Percentiles rank a stretch among this genome's conserved stretches.
Evolutionary conservation across 1,139 yeast genomes (phyloP).

Genomic region (Debaryomyces subglobosus): DNA sequence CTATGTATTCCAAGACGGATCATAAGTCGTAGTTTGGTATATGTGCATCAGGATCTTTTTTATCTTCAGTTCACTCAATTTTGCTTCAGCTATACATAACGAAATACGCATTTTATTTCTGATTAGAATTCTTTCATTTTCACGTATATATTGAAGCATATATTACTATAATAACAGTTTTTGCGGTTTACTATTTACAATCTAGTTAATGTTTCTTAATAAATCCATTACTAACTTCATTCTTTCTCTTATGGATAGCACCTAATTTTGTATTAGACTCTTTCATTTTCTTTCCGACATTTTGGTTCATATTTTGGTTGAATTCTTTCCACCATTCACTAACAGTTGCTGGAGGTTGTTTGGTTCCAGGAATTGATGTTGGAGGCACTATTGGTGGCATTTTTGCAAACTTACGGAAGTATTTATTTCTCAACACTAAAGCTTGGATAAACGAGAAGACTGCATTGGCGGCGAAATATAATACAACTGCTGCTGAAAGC

Average conservation of each 20-base stretch:
- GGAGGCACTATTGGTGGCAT: conserved; percentile 68
- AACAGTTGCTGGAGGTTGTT: conserved; percentile 34
- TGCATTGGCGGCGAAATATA: conserved; percentile 85
- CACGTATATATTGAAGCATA: not conserved
- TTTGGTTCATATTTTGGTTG: conserved; percentile 35
- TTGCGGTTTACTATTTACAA: conserved; percentile 10
- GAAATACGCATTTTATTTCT: conserved; percentile 5
- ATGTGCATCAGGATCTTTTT: not conserved
- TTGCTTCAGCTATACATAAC: not conserved
- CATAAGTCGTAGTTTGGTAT: not conserved
- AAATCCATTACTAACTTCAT: conserved; percentile 35
- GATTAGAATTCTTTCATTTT: not conserved
- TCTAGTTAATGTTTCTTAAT: conserved; percentile 41
- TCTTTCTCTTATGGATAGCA: conserved; percentile 43
- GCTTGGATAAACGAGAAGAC: conserved; percentile 75
- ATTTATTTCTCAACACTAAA: conserved; percentile 57
- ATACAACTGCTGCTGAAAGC: conserved; percentile 80
- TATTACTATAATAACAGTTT: not conserved
- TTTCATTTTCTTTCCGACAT: conserved; percentile 37
- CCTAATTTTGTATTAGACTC: conserved; percentile 42
- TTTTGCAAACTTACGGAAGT: conserved; percentile 60
- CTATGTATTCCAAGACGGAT: conserved; percentile 33
- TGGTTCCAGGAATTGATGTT: conserved; percentile 29
- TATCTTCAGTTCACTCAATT: not conserved
- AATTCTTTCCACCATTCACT: conserved; percentile 45